These are phyloP conservation scores for Didymellaceae sp. DNA, from an alignment of 2,329 filamentous ascomycete genomes.

Conservation along the genomic window DNA sequence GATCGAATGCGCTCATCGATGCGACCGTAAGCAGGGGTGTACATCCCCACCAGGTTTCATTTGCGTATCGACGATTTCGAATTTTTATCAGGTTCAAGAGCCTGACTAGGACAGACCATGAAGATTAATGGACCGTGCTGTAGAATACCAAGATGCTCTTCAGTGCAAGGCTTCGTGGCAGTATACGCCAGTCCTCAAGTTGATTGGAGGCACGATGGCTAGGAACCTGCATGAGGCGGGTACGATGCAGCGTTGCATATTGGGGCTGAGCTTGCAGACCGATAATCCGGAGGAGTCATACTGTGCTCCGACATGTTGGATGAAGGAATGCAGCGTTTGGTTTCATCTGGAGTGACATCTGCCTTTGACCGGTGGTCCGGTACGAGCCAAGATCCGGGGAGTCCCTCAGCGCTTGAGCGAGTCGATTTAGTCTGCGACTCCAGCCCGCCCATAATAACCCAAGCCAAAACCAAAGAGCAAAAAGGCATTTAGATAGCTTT, in stretches of 20 bases:
- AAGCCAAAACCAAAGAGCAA: background rate
- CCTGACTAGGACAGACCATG: background rate
- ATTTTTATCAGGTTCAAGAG: too few relatives aligned
- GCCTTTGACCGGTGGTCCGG: conserved; percentile 8
- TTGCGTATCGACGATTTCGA: too few relatives aligned
- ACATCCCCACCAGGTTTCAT: too few relatives aligned
- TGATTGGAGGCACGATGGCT: conserved; percentile 13
- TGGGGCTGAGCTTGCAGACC: conserved; percentile 20
- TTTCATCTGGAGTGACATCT: conserved; percentile 16
- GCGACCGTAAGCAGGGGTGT: too few relatives aligned
- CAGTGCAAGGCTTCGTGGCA: conserved; percentile 11
- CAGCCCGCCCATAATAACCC: background rate
- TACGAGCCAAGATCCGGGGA: conserved; percentile 12
- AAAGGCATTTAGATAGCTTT: background rate
- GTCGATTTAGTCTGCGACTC: too few relatives aligned
- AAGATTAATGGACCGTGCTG: background rate
- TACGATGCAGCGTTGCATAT: conserved; percentile 21
- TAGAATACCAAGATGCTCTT: background rate
- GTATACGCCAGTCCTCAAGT: conserved; percentile 18
- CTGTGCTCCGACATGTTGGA: conserved; percentile 6
- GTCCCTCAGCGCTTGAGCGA: background rate
- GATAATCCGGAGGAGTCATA: conserved; percentile 11
- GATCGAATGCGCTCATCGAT: too few relatives aligned
- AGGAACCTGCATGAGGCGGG: conserved; percentile 3
- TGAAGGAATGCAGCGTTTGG: conserved; percentile 9